Conservation (phyloP, 164 flowering plant species). For the Protea cynaroides region DNA sequence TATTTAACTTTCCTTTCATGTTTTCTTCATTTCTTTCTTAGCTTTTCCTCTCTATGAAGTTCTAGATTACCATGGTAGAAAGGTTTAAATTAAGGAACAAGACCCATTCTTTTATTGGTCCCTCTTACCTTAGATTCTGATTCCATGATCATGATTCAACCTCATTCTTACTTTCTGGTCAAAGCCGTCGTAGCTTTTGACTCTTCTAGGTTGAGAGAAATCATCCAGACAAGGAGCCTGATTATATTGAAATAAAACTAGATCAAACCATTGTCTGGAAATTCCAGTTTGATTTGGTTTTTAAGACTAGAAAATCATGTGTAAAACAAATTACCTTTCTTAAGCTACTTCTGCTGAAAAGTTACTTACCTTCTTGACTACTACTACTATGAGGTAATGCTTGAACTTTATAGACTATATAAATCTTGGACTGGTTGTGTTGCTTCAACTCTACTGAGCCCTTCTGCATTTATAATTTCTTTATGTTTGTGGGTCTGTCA, state of each 20-base stretch:
- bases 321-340: slow-evolving; percentile 13
- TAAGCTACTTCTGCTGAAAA: slow-evolving; percentile 10
- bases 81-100: no score
- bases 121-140: no score
- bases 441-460: slow-evolving; percentile 4
- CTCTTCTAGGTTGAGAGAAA: neutral
- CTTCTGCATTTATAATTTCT: neutral
- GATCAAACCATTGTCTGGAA: neutral
- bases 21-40: neutral
- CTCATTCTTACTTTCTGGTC: no score
- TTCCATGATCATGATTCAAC: no score
- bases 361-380: neutral
- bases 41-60: no score
- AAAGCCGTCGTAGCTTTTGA: neutral
- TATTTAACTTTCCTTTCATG: neutral
- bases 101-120: no score
- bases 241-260: no score
- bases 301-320: neutral
- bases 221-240: no score
- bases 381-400: neutral
- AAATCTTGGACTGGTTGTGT: slow-evolving; percentile 14
- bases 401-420: slow-evolving; percentile 12
- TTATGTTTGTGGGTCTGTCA: neutral
- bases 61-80: no score
- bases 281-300: slow-evolving; percentile 5